Conservation (phyloP, 768 basidiomycete genomes). For the Tylopilus rubrobrunneus region DNA sequence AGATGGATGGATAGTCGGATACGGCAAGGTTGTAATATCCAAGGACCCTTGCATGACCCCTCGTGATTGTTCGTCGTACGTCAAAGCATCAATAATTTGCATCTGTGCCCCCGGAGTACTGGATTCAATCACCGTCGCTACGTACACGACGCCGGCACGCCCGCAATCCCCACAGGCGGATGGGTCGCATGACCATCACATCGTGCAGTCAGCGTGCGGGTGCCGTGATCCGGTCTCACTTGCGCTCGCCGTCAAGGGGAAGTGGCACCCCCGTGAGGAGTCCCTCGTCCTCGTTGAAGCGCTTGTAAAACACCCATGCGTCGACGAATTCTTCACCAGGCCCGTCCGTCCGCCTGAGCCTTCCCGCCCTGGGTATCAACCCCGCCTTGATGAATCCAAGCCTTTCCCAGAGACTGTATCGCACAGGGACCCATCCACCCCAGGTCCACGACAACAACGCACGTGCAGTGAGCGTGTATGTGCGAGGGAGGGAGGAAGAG, state of each 20-base stretch:
- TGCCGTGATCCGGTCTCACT: background rate
- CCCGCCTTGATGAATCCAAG: constrained; percentile 80
- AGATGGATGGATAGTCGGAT: background rate
- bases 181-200: background rate
- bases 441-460: background rate
- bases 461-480: background rate
- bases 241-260: background rate
- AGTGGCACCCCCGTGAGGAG: background rate
- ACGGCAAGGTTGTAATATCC: no score
- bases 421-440: background rate
- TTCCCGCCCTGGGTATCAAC: constrained; percentile 70
- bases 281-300: constrained; percentile 43
- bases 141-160: background rate
- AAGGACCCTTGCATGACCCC: no score
- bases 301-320: constrained; percentile 81
- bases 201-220: background rate
- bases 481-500: background rate
- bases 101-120: no score
- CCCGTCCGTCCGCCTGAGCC: constrained; percentile 63
- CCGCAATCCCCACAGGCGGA: background rate
- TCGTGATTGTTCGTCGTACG: no score
- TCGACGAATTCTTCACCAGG: constrained; percentile 84
- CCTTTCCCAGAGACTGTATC: constrained; percentile 64
- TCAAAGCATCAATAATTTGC: no score
- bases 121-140: background rate